Evolutionary conservation across 1,284 basidiomycete genomes (phyloP).

Genomic region (Pisolithus thermaeus): DNA sequence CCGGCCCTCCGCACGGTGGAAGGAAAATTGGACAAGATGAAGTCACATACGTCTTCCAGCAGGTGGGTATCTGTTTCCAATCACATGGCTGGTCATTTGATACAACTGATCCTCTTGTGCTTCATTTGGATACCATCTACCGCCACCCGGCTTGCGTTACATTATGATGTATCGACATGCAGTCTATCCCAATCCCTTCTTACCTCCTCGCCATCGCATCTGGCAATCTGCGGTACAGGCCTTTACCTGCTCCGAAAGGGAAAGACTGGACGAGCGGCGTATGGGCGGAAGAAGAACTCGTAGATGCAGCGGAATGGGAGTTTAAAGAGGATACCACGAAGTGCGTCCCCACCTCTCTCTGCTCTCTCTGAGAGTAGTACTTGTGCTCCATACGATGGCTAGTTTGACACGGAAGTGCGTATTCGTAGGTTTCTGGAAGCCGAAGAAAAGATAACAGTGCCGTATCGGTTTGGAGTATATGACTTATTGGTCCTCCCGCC

Average conservation of each 20-base stretch:
- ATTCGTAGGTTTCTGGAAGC: conserved; percentile 60
- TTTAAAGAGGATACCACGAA: conserved; percentile 80
- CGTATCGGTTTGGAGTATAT: conserved; percentile 87
- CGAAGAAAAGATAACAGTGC: conserved; percentile 60
- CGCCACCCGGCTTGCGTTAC: too few species aligned
- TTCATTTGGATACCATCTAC: too few species aligned
- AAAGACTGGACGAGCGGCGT: conserved; percentile 77
- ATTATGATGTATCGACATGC: not conserved
- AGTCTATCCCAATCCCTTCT: conserved; percentile 81
- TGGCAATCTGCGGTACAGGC: conserved; percentile 74
- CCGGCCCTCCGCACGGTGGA: conserved; percentile 58
- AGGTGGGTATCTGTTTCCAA: conserved; percentile 39
- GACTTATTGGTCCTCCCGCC: conserved; percentile 91
- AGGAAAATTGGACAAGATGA: conserved; percentile 62
- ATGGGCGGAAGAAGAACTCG: conserved; percentile 84
- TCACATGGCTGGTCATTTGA: too few species aligned
- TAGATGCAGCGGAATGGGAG: conserved; percentile 82
- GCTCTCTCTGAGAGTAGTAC: too few species aligned
- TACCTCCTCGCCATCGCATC: conserved; percentile 86
- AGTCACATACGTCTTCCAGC: conserved; percentile 62
- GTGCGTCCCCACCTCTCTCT: conserved; percentile 29
- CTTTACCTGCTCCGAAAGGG: conserved; percentile 55
- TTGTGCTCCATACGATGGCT: too few species aligned
- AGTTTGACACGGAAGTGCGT: not conserved
- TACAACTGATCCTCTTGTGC: too few species aligned